Evolutionary conservation across 2,329 filamentous ascomycete genomes (phyloP), one percentile per base, ranked within the genome.

Genomic region (Sporothrix inflata): DNA sequence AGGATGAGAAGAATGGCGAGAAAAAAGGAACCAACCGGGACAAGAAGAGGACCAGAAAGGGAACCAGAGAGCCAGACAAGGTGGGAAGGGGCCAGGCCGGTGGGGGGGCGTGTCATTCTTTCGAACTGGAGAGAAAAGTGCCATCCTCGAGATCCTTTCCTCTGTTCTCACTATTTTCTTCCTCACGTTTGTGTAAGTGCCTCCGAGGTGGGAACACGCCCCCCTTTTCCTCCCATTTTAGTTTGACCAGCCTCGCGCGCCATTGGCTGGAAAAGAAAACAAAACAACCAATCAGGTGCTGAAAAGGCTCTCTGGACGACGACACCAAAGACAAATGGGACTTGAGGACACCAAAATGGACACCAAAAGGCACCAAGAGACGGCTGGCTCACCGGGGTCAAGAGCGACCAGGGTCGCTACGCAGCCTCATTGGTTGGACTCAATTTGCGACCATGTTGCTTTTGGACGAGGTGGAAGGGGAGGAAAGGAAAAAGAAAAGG

Each of bases 181-280:
- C 38, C n/a, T n/a, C n/a, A n/a, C n/a, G n/a, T n/a, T 16, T 42
- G 19, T 65, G 40, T 70, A 47, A 47, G 53, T 42, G n/a, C 9
- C 53, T 53, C 27, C 30, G 30, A 34, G 9, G 34, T 42, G 34
- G 30, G 12, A 9, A 40, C 55, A 61, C 51, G 61, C 42, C 51
- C 55, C 71, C 69, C 66, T 70, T 45, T 70, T 73, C 12, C 61
- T 30, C 49, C 42, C 34, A 40, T 38, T 73, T 73, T 73, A 70
- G 49, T 21, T 34, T 60, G 61, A 30, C 7, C 68, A 49, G 21
- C 55, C 45, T 51, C 21, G 34, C 30, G 65, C 38, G 51, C 60
- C 65, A 75, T 75, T 75, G 74, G 74, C 65, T 38, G 27, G 21
- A 49, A 71, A 72, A 63, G 45, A 53, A 14, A 3, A 8, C 3